Evolutionary conservation across 2,329 filamentous ascomycete species (phyloP).

Genomic region (Fusarium acutatum): DNA sequence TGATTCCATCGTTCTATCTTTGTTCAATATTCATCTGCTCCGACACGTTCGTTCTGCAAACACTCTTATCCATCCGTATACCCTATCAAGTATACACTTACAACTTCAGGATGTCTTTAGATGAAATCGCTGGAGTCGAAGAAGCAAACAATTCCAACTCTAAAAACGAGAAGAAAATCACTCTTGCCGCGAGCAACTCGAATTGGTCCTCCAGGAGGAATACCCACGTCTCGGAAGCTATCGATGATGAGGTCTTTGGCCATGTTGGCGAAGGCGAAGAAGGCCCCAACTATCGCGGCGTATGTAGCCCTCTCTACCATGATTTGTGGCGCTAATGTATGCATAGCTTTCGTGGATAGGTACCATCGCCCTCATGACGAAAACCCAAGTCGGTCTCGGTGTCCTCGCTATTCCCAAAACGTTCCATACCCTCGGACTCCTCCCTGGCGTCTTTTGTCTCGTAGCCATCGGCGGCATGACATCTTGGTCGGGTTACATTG

Average conservation of each 20-base stretch:
- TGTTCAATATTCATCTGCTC: neutral
- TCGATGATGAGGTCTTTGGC: conserved; percentile 36
- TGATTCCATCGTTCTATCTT: neutral
- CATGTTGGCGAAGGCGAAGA: conserved; percentile 32
- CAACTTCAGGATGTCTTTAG: neutral
- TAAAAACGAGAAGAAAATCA: neutral
- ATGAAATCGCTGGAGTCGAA: neutral
- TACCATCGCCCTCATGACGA: conserved; percentile 55
- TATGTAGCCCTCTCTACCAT: neutral
- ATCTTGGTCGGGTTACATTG: conserved; percentile 58
- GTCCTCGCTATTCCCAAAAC: conserved; percentile 59
- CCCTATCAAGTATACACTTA: neutral
- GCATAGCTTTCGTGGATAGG: conserved; percentile 52
- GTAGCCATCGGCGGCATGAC: conserved; percentile 52
- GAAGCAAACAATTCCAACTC: neutral
- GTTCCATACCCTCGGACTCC: conserved; percentile 56
- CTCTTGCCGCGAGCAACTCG: conserved; percentile 1
- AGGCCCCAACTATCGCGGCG: conserved; percentile 45
- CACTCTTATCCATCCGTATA: neutral
- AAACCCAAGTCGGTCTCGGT: conserved; percentile 55
- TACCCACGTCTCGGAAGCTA: neutral
- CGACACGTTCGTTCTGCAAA: neutral
- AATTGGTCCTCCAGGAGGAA: neutral
- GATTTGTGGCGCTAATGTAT: neutral
- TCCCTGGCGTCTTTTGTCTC: conserved; percentile 58